Percentiles rank a stretch among this genome's conserved stretches.
Evolutionary conservation across 176 grass and related monocot genomes (phyloP).

Genomic region (Chrysopogon serrulatus): DNA sequence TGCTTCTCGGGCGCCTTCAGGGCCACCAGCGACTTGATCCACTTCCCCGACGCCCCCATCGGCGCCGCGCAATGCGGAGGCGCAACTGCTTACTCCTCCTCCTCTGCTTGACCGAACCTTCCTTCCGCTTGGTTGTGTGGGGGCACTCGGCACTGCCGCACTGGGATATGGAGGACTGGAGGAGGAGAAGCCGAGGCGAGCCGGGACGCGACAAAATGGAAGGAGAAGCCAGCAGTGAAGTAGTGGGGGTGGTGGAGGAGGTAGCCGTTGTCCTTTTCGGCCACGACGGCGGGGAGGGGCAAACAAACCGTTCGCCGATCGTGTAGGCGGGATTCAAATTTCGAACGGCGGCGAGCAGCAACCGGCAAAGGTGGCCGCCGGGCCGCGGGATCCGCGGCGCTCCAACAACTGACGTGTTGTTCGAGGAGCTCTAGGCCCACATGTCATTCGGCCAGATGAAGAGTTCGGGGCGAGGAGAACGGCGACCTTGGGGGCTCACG

Average conservation of each 20-base stretch:
- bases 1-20: constrained; percentile 30
- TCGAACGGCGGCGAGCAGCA: constrained; percentile 34
- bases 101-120: background rate
- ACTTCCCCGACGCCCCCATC: constrained; percentile 70
- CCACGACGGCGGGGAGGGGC: constrained; percentile 16
- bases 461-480: background rate
- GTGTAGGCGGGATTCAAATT: constrained; percentile 43
- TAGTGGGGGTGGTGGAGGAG: background rate
- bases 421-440: background rate
- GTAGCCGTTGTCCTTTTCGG: constrained; percentile 49
- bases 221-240: background rate
- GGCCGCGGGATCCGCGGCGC: background rate
- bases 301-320: background rate
- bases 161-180: no score
- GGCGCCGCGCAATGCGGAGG: background rate
- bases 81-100: no score
- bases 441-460: background rate
- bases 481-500: background rate
- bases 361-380: constrained; percentile 1
- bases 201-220: constrained; percentile 27
- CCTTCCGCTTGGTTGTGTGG: background rate
- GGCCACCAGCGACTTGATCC: constrained; percentile 67
- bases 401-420: background rate
- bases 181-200: background rate
- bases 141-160: background rate